A percentile compares a stretch with the other conserved stretches of the same genome.
These are phyloP conservation scores for Coniochaeta sp. DNA, from an alignment of 2,329 filamentous ascomycete species.

Conservation along the genomic window DNA sequence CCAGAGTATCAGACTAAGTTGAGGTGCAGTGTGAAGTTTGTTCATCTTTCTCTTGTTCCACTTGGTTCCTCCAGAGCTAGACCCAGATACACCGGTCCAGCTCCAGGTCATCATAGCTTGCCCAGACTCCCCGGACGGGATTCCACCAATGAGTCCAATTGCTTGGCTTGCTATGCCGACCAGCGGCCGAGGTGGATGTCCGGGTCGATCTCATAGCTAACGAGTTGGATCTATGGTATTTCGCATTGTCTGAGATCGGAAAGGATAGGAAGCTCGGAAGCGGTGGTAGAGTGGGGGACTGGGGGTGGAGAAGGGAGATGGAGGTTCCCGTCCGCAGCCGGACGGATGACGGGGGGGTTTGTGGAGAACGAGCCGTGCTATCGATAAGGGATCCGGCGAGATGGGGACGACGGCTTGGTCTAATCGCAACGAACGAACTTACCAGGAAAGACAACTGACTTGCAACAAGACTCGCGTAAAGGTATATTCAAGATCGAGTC, in stretches of 20 bases:
- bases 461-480: no score
- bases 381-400: neutral
- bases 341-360: neutral
- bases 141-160: neutral
- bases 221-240: neutral
- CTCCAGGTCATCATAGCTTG: neutral
- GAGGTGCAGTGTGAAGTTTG: neutral
- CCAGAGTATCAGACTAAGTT: neutral
- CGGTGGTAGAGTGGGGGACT: neutral
- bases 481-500: neutral
- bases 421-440: neutral
- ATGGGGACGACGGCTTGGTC: neutral
- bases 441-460: neutral
- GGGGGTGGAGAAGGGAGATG: neutral
- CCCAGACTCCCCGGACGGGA: neutral
- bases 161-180: neutral
- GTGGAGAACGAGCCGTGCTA: neutral
- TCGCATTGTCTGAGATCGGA: neutral
- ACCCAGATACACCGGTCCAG: neutral
- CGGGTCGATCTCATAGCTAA: neutral
- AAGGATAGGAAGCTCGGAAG: slow-evolving; percentile 1
- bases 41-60: neutral
- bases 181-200: neutral
- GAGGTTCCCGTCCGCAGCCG: neutral
- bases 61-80: neutral